phyloP scores from a whole-genome alignment of 345 rosid species.

The Boechera retrofracta region DNA sequence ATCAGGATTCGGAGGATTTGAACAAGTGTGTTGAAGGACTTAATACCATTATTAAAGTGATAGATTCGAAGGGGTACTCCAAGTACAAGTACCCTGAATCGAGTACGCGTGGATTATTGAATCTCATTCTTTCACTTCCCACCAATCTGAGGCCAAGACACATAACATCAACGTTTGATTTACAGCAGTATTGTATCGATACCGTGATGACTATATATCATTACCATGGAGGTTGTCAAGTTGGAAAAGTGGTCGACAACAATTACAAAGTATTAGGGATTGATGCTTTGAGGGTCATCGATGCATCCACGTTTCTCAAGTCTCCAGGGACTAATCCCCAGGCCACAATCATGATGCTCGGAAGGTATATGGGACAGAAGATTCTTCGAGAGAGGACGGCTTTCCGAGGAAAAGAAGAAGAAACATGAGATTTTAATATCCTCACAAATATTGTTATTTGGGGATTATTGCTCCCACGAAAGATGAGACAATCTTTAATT shows the following conservation, averaged over 20 bases:
- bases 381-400: conserved; percentile 42
- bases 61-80: conserved; percentile 53
- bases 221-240: conserved; percentile 74
- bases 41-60: conserved; percentile 50
- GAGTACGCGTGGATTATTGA: conserved; percentile 46
- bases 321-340: conserved; percentile 75
- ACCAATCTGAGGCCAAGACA: conserved; percentile 66
- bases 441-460: background rate
- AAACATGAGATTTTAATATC: conserved; percentile 6
- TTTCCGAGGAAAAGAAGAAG: background rate
- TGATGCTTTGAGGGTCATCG: conserved; percentile 57
- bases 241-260: conserved; percentile 58
- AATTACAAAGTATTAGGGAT: conserved; percentile 56
- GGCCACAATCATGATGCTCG: conserved; percentile 73
- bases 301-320: conserved; percentile 58
- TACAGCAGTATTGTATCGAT: conserved; percentile 66
- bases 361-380: conserved; percentile 67
- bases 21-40: conserved; percentile 61
- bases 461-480: background rate
- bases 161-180: conserved; percentile 42
- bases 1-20: conserved; percentile 62
- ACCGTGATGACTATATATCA: conserved; percentile 69
- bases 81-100: conserved; percentile 50
- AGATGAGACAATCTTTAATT: background rate
- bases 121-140: conserved; percentile 50